Evolutionary conservation across 2,329 filamentous ascomycete species (phyloP), one percentile per base, ranked within the genome.

Genomic region (Aspergillus ustus): DNA sequence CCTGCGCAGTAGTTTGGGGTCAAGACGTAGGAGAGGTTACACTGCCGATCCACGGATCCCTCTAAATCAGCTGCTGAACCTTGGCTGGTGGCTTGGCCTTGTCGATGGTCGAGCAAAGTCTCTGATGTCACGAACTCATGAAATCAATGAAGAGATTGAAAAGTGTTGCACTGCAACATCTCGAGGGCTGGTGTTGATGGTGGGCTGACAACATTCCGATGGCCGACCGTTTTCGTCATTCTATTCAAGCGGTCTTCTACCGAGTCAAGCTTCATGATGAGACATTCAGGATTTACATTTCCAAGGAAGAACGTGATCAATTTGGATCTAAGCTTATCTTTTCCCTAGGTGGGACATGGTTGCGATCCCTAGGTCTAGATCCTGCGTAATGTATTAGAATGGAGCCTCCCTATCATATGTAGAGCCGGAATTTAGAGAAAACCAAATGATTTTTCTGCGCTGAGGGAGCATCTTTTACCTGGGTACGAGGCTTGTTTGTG

Each of bases 41-140:
- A 68, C 67, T 60, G 64, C 25, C 61, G 66, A 67, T 65, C 67
- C 65, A 63, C 59, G 66, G 62, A 64, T 65, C 54, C 54, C 58
- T 50, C 40, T 51, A 46, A 55, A 43, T 59, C 51, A 49, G 54
- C 31, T n/a, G 54, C 29, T 60, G 62, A 57, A 29, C 59, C 40
- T 50, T 48, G 49, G 37, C 43, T 29, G 53, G 43, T 40, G 11
- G 34, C 34, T 40, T 40, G 34, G 53, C 45, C 58, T 58, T 37
- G n/a, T 51, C 43, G 62, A 20, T 48, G 44, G 19, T 52, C 46
- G 43, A 43, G n/a, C 45, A 46, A 37, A 62, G 49, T 64, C 55
- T 31, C 60, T 65, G 61, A 68, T 63, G 67, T 68, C 66, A 69
- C 62, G 64, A 66, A 60, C 60, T 40, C 34, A 15, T 40, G 34